Base-by-base conservation (phyloP, 176 grass and related monocot genomes). In the Juncus inflexus region DNA sequence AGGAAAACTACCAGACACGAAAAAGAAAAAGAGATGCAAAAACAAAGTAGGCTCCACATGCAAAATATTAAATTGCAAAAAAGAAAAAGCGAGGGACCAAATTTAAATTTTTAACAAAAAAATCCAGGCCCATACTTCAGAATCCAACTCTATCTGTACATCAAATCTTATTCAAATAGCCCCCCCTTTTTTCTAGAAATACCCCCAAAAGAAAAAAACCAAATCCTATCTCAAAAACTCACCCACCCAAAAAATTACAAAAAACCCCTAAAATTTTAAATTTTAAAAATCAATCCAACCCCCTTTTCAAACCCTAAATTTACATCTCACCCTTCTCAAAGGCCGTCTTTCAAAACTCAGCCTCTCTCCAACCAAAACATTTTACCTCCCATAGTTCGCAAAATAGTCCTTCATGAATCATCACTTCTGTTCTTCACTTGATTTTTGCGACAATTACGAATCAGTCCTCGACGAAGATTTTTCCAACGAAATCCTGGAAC, bases 401-500 rank as follows among this genome's bases (percentile, higher is more conserved):
- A 47, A 47, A 5, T 47, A 47, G 43, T 47, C 43, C 43, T 47
- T 47, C 2, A 6, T 47, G 43, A 6, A 6, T 9, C 43, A 6
- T 47, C 0, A 2, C 43, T 47, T 47, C 43, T 2, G 6, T 47
- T 47, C 43, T 9, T 47, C 43, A 47, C 19, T 56, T 66, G 12
- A 58, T 12, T 60, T 69, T 64, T 49, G 41, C 15, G 47, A 9
- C 6, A 73, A 12, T 16, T 47, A 47, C 9, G 4, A 47, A 6
- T 61, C 68, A 84, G 72, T 85, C 95, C 77, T 90, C 83, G 16
- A 92, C 81, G 64, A 99, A 99, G 64, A 90, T 84, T 84, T 83
- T 86, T 63, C 78, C 71, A 2, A 99, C 87, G 70, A 99, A 99
- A 58, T 94, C 95, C 80, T 90, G 89, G 67, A 99, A 99, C 69